Percentiles rank a stretch among this genome's conserved stretches.
phyloP scores from a whole-genome alignment of 306 rosid genomes.

The Gastrolobium villosum region DNA sequence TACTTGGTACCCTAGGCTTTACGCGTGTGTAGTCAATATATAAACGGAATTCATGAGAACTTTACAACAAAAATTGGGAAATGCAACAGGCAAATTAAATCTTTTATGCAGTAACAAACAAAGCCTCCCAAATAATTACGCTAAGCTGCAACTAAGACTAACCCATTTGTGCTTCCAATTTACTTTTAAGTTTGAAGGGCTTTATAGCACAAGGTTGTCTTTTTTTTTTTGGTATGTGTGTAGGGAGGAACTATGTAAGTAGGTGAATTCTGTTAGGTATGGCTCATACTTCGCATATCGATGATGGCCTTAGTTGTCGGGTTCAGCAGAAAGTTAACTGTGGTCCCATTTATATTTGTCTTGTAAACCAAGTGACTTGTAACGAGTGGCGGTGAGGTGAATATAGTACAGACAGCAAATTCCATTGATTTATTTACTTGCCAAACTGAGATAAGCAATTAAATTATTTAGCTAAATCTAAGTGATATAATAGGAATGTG shows the following conservation, averaged over 20 bases:
- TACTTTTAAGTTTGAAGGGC: constrained; percentile 32
- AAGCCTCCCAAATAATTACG: constrained; percentile 3
- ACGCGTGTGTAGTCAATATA: neutral
- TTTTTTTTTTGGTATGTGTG: no score
- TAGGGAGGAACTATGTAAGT: no score
- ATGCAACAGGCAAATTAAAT: neutral
- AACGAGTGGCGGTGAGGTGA: no score
- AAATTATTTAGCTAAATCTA: neutral
- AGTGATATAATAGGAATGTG: constrained; percentile 10
- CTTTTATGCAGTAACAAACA: constrained; percentile 30
- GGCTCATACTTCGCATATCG: no score
- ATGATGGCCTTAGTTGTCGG: no score
- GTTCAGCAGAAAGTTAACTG: no score
- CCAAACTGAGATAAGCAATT: constrained; percentile 33
- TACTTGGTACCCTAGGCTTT: constrained; percentile 25
- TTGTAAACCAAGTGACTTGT: no score
- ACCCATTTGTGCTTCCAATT: neutral
- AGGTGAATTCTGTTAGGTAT: no score
- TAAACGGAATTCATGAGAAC: constrained; percentile 16
- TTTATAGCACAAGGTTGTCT: no score
- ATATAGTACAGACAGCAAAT: no score
- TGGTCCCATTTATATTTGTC: no score
- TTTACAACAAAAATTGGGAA: neutral
- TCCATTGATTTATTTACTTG: constrained; percentile 32
- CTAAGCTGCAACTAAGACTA: constrained; percentile 27